Conservation (phyloP, 768 basidiomycete genomes). For the Nidularia pulvinata region DNA sequence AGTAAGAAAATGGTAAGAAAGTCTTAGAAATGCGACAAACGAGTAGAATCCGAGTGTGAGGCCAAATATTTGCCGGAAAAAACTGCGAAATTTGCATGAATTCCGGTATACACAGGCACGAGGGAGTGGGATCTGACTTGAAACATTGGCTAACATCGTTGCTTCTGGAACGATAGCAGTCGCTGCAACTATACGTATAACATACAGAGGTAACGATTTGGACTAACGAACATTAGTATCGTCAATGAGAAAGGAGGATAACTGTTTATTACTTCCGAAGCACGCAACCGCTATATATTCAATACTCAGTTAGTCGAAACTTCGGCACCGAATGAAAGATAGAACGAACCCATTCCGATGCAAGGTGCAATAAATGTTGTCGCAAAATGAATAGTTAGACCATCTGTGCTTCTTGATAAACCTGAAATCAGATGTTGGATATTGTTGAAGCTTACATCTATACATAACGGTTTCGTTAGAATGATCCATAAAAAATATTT, state of each 20-base stretch:
- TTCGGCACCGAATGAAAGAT: background rate
- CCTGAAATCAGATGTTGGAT: too few species aligned
- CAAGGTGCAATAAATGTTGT: slow-evolving; percentile 32
- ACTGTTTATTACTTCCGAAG: slow-evolving; percentile 23
- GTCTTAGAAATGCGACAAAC: slow-evolving; percentile 11
- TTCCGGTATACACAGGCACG: background rate
- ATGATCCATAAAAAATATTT: too few species aligned
- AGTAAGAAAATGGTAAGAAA: background rate
- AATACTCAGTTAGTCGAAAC: background rate
- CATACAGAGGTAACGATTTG: slow-evolving; percentile 33
- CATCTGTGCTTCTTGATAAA: slow-evolving; percentile 14
- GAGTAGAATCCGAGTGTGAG: slow-evolving; percentile 36
- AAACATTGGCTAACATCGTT: slow-evolving; percentile 37
- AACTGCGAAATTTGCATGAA: slow-evolving; percentile 11
- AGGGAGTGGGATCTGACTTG: slow-evolving; percentile 17
- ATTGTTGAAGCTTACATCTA: too few species aligned
- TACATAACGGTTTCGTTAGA: too few species aligned
- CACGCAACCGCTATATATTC: slow-evolving; percentile 24
- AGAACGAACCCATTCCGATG: slow-evolving; percentile 30
- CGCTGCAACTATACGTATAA: slow-evolving; percentile 37
- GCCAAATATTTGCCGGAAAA: slow-evolving; percentile 33
- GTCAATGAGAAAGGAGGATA: background rate
- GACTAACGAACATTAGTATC: slow-evolving; percentile 11
- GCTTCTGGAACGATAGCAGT: slow-evolving; percentile 31
- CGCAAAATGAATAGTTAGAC: slow-evolving; percentile 28